Percentiles rank a stretch among this genome's conserved stretches.
phyloP scores from a whole-genome alignment of 2,329 filamentous ascomycete species.

The Pseudocercospora musae region DNA sequence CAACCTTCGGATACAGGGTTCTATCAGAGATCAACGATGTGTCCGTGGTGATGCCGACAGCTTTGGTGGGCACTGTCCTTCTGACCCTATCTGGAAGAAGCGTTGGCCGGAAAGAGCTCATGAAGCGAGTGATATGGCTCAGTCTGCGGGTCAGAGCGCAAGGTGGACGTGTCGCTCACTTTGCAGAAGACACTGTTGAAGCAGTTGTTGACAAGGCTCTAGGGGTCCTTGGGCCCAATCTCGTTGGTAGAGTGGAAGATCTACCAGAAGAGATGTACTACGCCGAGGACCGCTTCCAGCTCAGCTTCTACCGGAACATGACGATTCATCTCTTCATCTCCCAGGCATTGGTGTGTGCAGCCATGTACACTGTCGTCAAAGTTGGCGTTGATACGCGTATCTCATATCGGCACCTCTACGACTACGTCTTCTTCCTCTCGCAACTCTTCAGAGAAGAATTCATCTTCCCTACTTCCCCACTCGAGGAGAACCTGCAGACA shows the following conservation, averaged over 20 bases:
- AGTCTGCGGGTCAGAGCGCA: constrained; percentile 76
- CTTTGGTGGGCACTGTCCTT: constrained; percentile 88
- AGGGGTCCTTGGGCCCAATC: constrained; percentile 83
- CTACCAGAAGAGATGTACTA: constrained; percentile 90
- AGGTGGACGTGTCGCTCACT: constrained; percentile 90
- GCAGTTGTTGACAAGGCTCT: constrained; percentile 85
- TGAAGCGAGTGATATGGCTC: constrained; percentile 87
- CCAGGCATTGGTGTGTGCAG: constrained; percentile 83
- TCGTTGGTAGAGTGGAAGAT: constrained; percentile 76
- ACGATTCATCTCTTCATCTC: constrained; percentile 97
- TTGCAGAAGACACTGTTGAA: constrained; percentile 73
- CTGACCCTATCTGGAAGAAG: constrained; percentile 87
- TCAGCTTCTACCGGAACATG: constrained; percentile 99
- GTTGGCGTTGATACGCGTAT: constrained; percentile 72
- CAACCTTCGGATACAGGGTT: constrained; percentile 87
- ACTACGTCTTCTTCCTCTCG: constrained; percentile 85
- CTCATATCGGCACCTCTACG: constrained; percentile 67
- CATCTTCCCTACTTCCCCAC: constrained; percentile 86
- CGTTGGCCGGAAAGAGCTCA: constrained; percentile 80
- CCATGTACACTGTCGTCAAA: constrained; percentile 89
- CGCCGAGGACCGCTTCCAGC: constrained; percentile 88
- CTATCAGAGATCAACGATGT: constrained; percentile 92
- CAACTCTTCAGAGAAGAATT: constrained; percentile 95
- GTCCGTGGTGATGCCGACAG: constrained; percentile 97
- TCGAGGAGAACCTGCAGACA: constrained; percentile 74